phyloP scores from a whole-genome alignment of 352 stramenopile genomes.

The Pythium sp. region DNA sequence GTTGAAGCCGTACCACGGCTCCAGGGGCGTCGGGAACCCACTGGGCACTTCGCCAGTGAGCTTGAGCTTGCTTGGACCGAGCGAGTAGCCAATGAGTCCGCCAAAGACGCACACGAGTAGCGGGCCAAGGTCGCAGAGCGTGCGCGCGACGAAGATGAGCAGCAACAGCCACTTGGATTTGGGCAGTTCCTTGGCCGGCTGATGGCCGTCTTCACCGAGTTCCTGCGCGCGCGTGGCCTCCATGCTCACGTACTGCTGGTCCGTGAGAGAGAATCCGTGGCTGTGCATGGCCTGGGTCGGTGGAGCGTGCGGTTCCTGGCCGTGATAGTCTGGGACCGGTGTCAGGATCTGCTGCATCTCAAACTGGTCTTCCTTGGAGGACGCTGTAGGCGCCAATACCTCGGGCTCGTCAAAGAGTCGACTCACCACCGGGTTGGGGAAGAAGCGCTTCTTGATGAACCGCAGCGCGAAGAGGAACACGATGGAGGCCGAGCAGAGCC shows the following conservation, averaged over 20 bases:
- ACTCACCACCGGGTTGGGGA: constrained; percentile 26
- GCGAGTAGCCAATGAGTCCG: constrained; percentile 44
- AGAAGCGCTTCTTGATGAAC: constrained; percentile 41
- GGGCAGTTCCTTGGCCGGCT: constrained; percentile 13
- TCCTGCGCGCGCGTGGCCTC: constrained; percentile 15
- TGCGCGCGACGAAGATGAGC: constrained; percentile 34
- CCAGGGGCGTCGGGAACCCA: constrained; percentile 49
- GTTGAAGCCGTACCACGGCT: constrained; percentile 52
- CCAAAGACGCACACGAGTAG: constrained; percentile 71
- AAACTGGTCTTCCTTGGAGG: constrained; percentile 9
- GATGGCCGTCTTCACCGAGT: background rate
- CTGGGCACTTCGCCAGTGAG: constrained; percentile 64
- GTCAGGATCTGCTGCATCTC: constrained; percentile 16
- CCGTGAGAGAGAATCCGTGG: constrained; percentile 36
- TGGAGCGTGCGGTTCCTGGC: constrained; percentile 4
- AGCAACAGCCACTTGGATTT: constrained; percentile 22
- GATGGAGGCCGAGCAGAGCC: constrained; percentile 60
- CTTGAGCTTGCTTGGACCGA: constrained; percentile 57
- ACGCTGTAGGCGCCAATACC: background rate
- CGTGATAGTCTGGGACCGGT: constrained; percentile 11
- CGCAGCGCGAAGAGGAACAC: constrained; percentile 42
- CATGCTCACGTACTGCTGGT: constrained; percentile 46
- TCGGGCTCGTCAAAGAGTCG: constrained; percentile 26
- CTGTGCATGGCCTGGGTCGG: constrained; percentile 21
- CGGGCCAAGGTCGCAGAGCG: constrained; percentile 54